Base-by-base conservation (phyloP, 371 early-diverging fungal species). In the Antonospora locustae region DNA sequence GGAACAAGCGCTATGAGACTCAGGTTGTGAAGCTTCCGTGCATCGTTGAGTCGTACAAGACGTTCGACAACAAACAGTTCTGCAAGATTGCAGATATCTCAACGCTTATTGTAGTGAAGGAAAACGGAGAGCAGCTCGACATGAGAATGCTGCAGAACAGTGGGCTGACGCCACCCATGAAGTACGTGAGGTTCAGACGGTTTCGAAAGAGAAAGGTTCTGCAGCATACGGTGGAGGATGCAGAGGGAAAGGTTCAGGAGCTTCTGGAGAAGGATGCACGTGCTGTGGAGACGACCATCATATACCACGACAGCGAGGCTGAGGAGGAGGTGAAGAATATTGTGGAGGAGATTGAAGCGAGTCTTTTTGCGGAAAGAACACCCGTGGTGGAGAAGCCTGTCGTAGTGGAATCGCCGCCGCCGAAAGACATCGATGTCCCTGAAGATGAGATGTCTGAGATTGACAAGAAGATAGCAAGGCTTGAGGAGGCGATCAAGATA, bases 21-120 rank as follows among this genome's bases (percentile, higher is more conserved):
- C 47, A 54, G 17, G 43, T 92, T 23, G 84, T 89, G 2, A 90
- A 88, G 71, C 67, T 93, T 52, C 97, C 97, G 9, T 87, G 85
- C 0, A 85, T 96, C 53, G 82, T 88, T 19, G 95, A 96, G 72
- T 80, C 90, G 3, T 90, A 90, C 58, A 87, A 90, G 66, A 88
- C 90, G 0, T 70, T 84, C 3, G 90, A 94, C 60, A 83, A 83
- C 51, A 88, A 88, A 64, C 90, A 90, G 65, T 78, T 88, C 60
- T 86, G 85, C 67, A 96, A 96, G 73, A 81, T 90, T n/a, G 87
- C 86, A 7, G 94, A 94, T 30, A 62, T 70, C 20, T 66, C 72
- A 7, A 55, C 46, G 24, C 29, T 71, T 24, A 52, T 74, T 32
- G 53, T 69, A 30, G 12, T 58, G 0, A 40, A 34, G 3, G 38